Conservation (phyloP, 306 rosid species). For the Amphicarpaea edgeworthii region DNA sequence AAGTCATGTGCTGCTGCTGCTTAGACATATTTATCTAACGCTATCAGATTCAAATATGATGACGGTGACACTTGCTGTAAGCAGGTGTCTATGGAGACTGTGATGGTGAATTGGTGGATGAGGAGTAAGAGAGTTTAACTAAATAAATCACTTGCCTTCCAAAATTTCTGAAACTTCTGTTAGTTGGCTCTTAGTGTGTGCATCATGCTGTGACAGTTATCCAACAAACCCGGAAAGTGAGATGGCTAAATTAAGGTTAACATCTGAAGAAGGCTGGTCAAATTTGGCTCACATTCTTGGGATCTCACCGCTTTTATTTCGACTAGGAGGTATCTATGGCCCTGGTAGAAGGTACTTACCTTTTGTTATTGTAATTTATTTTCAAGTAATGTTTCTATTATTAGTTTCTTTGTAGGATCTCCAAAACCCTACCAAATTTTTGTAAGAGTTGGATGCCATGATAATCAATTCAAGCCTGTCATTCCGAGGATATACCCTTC, state of each 20-base stretch:
- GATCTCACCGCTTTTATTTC: constrained; percentile 62
- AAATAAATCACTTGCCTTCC: constrained; percentile 42
- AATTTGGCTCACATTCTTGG: constrained; percentile 61
- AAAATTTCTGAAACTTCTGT: constrained; percentile 39
- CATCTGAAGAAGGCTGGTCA: constrained; percentile 86
- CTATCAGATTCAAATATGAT: constrained; percentile 34
- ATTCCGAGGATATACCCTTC: constrained; percentile 13
- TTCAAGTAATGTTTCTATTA: constrained; percentile 30
- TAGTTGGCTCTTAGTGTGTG: constrained; percentile 46
- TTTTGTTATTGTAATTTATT: constrained; percentile 16
- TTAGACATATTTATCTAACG: constrained; percentile 16
- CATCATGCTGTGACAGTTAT: constrained; percentile 61
- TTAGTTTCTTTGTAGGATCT: constrained; percentile 23
- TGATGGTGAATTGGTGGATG: constrained; percentile 80
- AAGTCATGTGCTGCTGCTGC: constrained; percentile 1
- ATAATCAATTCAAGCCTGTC: constrained; percentile 12
- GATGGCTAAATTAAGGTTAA: constrained; percentile 67
- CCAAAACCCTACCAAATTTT: not conserved
- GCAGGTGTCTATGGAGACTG: constrained; percentile 90
- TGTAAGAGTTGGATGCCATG: constrained; percentile 8
- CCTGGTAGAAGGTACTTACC: constrained; percentile 86
- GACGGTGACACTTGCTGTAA: constrained; percentile 12
- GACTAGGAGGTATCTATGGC: constrained; percentile 98
- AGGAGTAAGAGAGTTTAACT: constrained; percentile 74
- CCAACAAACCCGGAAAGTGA: constrained; percentile 64